A percentile compares a stretch with the other conserved stretches of the same genome.
Conservation (phyloP, 2,329 filamentous ascomycete genomes). For the Ophiostoma sp. region DNA sequence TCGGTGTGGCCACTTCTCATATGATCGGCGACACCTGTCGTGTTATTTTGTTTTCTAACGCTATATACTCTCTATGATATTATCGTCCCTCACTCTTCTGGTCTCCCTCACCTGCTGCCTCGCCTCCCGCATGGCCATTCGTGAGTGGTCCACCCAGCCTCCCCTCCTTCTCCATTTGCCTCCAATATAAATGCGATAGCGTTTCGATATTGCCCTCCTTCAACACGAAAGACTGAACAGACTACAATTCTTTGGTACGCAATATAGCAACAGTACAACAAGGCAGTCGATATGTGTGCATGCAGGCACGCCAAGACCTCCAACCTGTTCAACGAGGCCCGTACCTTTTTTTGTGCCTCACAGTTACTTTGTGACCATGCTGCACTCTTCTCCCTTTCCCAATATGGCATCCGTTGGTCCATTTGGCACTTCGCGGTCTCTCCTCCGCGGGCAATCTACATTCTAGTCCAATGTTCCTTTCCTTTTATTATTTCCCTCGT, state of each 20-base stretch:
- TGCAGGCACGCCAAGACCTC: slow-evolving; percentile 9
- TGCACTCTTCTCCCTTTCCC: background rate
- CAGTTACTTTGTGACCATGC: background rate
- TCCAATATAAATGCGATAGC: slow-evolving; percentile 13
- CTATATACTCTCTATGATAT: background rate
- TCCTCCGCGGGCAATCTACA: slow-evolving; percentile 25
- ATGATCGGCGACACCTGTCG: slow-evolving; percentile 12
- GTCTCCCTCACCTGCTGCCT: background rate
- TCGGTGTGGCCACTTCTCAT: slow-evolving; percentile 17
- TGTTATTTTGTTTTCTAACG: background rate
- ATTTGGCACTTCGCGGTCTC: slow-evolving; percentile 38
- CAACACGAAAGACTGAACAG: background rate
- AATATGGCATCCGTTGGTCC: slow-evolving; percentile 43
- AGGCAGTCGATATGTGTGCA: background rate
- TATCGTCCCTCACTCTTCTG: background rate
- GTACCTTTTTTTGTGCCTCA: slow-evolving; percentile 10
- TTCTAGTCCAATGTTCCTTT: background rate
- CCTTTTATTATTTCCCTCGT: slow-evolving; percentile 32
- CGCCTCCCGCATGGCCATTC: background rate
- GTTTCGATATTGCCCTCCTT: slow-evolving; percentile 17
- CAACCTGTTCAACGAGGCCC: background rate
- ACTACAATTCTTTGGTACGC: background rate
- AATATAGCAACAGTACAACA: background rate
- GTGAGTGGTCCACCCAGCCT: background rate
- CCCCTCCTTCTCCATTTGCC: background rate